phyloP scores from a whole-genome alignment of 208 protist species.

The Leishmania mexicana region DNA sequence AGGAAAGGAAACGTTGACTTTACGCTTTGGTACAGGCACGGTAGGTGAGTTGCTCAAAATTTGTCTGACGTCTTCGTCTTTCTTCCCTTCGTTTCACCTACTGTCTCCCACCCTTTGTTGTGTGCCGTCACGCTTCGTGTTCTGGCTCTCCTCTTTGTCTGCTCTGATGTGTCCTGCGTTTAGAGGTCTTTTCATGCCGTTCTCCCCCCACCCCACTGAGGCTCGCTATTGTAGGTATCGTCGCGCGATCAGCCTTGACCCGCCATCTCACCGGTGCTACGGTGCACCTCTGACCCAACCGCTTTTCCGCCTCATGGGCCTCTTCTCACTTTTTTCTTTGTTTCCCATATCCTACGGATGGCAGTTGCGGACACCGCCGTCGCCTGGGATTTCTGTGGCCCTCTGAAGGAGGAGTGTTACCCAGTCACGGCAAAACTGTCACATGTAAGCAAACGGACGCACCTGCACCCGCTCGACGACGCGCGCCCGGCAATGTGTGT shows the following conservation, averaged over 20 bases:
- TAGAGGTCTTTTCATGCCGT: background rate
- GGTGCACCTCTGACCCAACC: background rate
- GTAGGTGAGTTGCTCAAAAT: background rate
- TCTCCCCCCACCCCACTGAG: background rate
- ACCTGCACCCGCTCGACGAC: background rate
- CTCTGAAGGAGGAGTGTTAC: background rate
- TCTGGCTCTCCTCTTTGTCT: background rate
- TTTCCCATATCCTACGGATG: background rate
- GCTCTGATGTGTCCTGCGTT: too few species aligned
- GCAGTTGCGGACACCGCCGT: background rate
- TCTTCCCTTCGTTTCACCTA: background rate
- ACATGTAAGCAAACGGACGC: background rate
- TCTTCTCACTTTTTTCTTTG: background rate
- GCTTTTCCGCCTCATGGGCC: background rate
- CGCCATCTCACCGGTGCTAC: background rate
- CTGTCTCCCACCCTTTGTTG: background rate
- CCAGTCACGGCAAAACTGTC: background rate
- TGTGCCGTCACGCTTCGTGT: background rate
- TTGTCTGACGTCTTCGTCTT: background rate
- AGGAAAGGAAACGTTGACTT: background rate
- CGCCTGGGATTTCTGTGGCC: background rate
- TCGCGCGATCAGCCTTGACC: background rate
- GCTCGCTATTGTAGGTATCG: background rate
- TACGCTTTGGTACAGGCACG: background rate
- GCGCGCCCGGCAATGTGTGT: background rate